Evolutionary conservation across 495 filamentous ascomycete genomes (phyloP).

Genomic region (Cercophora sp.): DNA sequence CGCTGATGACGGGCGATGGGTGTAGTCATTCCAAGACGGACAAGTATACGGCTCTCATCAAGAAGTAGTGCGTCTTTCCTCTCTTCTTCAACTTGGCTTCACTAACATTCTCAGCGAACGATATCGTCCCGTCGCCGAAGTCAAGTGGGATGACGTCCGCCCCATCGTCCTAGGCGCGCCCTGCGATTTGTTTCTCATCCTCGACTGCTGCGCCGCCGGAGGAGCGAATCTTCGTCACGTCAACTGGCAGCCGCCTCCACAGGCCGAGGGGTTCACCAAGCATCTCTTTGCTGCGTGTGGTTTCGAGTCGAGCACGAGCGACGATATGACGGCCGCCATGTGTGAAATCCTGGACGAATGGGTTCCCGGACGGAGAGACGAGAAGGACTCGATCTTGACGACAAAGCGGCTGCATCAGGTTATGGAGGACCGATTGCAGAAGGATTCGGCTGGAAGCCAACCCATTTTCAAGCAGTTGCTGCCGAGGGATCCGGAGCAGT

Average conservation of each 20-base stretch:
- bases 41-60: conserved; percentile 18
- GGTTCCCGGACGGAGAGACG: not conserved
- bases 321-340: conserved; percentile 34
- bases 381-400: conserved; percentile 12
- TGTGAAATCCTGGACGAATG: conserved; percentile 28
- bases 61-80: conserved; percentile 30
- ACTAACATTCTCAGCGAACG: conserved; percentile 24
- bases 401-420: conserved; percentile 33
- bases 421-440: conserved; percentile 30
- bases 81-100: not conserved
- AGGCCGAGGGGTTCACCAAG: conserved; percentile 27
- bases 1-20: conserved; percentile 18
- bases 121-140: conserved; percentile 26
- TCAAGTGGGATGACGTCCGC: conserved; percentile 29
- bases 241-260: conserved; percentile 21
- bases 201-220: conserved; percentile 36
- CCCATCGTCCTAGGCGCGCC: conserved; percentile 22
- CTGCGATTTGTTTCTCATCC: conserved; percentile 29
- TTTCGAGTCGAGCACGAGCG: conserved; percentile 32
- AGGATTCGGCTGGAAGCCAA: conserved; percentile 23
- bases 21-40: conserved; percentile 13
- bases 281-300: conserved; percentile 34
- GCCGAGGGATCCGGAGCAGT: conserved; percentile 30
- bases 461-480: conserved; percentile 36
- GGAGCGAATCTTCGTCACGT: conserved; percentile 24